Evolutionary conservation across 257 asterid genomes (phyloP).

Genomic region (Vinca minor): DNA sequence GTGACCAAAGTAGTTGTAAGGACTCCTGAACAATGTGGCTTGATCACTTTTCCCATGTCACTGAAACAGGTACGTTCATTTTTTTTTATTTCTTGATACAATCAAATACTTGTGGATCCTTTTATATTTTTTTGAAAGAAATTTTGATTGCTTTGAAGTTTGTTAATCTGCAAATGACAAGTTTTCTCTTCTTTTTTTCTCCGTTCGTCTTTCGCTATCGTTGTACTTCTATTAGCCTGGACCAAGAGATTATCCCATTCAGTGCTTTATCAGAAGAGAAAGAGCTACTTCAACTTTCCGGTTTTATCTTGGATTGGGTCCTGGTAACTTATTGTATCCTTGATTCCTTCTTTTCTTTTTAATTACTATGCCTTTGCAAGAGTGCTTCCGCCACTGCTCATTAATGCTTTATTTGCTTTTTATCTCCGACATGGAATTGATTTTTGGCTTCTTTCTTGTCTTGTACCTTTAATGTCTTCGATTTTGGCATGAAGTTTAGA

Average conservation of each 20-base stretch:
- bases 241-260: slow-evolving; percentile 58
- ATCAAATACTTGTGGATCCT: background rate
- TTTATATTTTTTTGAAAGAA: background rate
- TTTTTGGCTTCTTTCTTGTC: background rate
- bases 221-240: slow-evolving; percentile 45
- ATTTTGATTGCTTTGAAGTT: background rate
- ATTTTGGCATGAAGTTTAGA: background rate
- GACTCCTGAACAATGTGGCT: slow-evolving; percentile 64
- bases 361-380: background rate
- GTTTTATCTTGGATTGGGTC: slow-evolving; percentile 62
- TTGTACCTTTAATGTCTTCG: background rate
- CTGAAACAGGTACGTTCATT: slow-evolving; percentile 48
- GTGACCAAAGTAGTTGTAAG: slow-evolving; percentile 38
- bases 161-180: background rate
- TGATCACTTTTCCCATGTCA: slow-evolving; percentile 63
- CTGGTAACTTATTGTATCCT: slow-evolving; percentile 35
- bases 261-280: slow-evolving; percentile 70
- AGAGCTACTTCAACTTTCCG: slow-evolving; percentile 49
- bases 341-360: background rate
- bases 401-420: background rate
- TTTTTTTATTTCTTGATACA: slow-evolving; percentile 3
- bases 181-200: background rate
- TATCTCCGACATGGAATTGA: background rate
- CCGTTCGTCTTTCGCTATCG: slow-evolving; percentile 2
- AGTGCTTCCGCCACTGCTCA: background rate